These are phyloP conservation scores for Cutaneotrichosporon sp. DNA, from an alignment of 1,284 basidiomycete genomes.

Conservation along the genomic window DNA sequence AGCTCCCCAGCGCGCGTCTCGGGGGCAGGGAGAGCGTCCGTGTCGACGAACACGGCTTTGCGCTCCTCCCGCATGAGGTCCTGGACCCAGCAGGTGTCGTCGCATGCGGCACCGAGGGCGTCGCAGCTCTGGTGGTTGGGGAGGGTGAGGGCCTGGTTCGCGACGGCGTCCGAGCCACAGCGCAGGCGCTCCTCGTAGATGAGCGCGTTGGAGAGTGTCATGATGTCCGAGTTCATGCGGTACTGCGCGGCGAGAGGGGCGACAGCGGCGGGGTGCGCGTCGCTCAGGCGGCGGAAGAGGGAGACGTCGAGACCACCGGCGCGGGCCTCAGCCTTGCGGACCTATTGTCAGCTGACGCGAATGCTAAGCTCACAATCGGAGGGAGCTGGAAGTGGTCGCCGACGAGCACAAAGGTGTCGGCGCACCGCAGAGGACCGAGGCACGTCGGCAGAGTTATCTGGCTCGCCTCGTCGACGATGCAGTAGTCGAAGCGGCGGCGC, in stretches of 20 bases:
- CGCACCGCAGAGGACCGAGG: slow-evolving; percentile 86
- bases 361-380: slow-evolving; percentile 66
- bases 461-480: slow-evolving; percentile 97
- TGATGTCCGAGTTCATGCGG: slow-evolving; percentile 96
- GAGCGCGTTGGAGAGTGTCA: slow-evolving; percentile 85
- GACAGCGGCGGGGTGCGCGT: slow-evolving; percentile 79
- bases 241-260: slow-evolving; percentile 86
- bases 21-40: slow-evolving; percentile 71
- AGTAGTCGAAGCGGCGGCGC: slow-evolving; percentile 87
- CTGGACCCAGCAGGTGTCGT: slow-evolving; percentile 68
- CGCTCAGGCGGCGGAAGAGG: slow-evolving; percentile 83
- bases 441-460: slow-evolving; percentile 97
- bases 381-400: slow-evolving; percentile 97
- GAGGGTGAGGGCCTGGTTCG: slow-evolving; percentile 63
- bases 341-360: slow-evolving; percentile 56
- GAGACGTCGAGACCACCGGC: slow-evolving; percentile 85
- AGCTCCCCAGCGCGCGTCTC: slow-evolving; percentile 84
- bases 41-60: slow-evolving; percentile 90
- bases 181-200: slow-evolving; percentile 78
- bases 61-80: slow-evolving; percentile 68
- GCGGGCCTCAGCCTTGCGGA: slow-evolving; percentile 75
- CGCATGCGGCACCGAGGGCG: slow-evolving; percentile 35
- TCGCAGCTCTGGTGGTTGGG: slow-evolving; percentile 55
- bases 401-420: slow-evolving; percentile 88
- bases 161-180: slow-evolving; percentile 75